A percentile compares a stretch with the other conserved stretches of the same genome.
Evolutionary conservation across 805 yeast genomes (phyloP).

Genomic region (Yamadazyma kitorensis): DNA sequence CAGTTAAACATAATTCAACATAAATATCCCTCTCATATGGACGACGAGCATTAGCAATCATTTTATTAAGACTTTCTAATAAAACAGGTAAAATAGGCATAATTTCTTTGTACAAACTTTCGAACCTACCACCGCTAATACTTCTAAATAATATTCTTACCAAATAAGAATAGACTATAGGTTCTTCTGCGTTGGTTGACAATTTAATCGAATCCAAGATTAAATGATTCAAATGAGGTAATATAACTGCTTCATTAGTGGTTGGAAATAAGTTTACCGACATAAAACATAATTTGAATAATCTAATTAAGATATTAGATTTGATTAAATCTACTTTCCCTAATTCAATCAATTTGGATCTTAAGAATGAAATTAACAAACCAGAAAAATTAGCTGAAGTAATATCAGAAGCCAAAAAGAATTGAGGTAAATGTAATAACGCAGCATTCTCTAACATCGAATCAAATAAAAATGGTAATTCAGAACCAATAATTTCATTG

Average conservation of each 20-base stretch:
- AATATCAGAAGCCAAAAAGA: conserved; percentile 89
- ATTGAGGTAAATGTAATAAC: conserved; percentile 85
- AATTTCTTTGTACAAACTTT: conserved; percentile 86
- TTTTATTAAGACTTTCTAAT: conserved; percentile 78
- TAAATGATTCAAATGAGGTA: conserved; percentile 83
- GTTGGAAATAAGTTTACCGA: conserved; percentile 89
- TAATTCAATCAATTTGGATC: conserved; percentile 66
- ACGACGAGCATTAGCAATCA: conserved; percentile 77
- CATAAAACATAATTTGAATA: conserved; percentile 93
- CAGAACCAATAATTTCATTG: conserved; percentile 83
- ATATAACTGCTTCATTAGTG: conserved; percentile 79
- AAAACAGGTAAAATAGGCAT: conserved; percentile 86
- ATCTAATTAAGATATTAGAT: conserved; percentile 75
- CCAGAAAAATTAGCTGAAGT: conserved; percentile 92
- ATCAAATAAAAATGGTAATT: conserved; percentile 73
- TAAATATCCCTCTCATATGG: conserved; percentile 92
- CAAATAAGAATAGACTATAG: conserved; percentile 83
- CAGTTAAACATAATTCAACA: conserved; percentile 92
- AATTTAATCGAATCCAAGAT: conserved; percentile 75
- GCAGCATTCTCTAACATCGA: conserved; percentile 83
- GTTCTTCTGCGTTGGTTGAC: conserved; percentile 86
- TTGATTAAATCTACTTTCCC: conserved; percentile 78
- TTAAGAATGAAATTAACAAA: conserved; percentile 71
- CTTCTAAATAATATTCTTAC: conserved; percentile 88
- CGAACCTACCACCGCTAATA: conserved; percentile 96